Evolutionary conservation across 768 basidiomycete species (phyloP), one percentile per base, ranked within the genome.

Genomic region (Rhodotorula sphaerocarpa): DNA sequence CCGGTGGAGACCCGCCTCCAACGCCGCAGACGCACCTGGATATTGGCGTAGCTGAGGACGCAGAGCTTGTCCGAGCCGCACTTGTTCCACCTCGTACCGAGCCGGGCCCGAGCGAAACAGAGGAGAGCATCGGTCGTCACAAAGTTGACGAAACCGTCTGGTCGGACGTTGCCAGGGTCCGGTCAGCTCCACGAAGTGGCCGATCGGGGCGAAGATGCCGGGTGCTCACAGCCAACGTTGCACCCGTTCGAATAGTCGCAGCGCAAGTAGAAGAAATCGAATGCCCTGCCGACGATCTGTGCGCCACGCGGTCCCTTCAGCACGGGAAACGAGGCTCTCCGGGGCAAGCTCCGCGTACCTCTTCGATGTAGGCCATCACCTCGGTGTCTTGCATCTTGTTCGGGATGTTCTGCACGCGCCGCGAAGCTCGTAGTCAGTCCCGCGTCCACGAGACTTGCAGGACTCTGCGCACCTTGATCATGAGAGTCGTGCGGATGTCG

Each of bases 51-150:
- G 69, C 86, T 55, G 85, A 90, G 88, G 71, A 90, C 86, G 55
- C 90, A 76, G 14, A 90, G 84, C 72, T 92, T 92, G 75, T 91
- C 87, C 64, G 87, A 89, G 14, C 86, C 86, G 73, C 88, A 90
- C 84, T 88, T 84, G 73, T 92, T 90, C 89, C 90, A 92, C 75
- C 86, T 88, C 65, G 85, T 82, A 11, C 88, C 88, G 45, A 91
- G 78, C 64, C 82, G 82, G 55, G 79, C 78, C 74, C 82, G 83
- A 10, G 87, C 86, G 73, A 92, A 92, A 41, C 73, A 76, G 67
- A 90, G 76, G 54, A 92, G 79, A 70, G 89, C 87, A 64, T 84
- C 77, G 34, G 89, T 85, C 5, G 79, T 78, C 65, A 89, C 88
- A 52, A 70, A 92, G 75, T 91, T 92, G 63, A 92, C 88, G 66